Evolutionary conservation across 768 basidiomycete species (phyloP), one percentile per base, ranked within the genome.

Genomic region (Grammothele lineata): DNA sequence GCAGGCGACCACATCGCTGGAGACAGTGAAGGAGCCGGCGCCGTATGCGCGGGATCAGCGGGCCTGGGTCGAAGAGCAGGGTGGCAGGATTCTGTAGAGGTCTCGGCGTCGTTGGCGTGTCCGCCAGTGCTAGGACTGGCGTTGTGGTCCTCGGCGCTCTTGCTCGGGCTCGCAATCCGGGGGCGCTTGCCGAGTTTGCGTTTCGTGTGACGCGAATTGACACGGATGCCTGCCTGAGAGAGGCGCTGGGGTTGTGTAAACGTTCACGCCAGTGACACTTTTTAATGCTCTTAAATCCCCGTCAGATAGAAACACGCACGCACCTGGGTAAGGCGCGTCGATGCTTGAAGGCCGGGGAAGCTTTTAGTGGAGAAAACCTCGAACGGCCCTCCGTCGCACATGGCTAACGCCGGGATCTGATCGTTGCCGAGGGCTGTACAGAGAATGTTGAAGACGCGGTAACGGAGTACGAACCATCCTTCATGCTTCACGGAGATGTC

Each of bases 341-440:
- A 85, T 4, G 81, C 75, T 24, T 73, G 74, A 17, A 87, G 64
- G 2, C 84, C 80, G 6, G 84, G 83, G 54, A 86, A 85, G 46
- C 81, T 76, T 56, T 86, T 86, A 3, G 85, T 83, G 4, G 81
- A 80, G 56, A 80, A 86, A 0, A 87, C 75, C 21, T 74, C 76
- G 61, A 86, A 86, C 4, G 70, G 51, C 0, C 80, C 79, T 3
- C 85, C 82, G 54, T 77, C 83, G 50, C 75, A 76, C 64, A 85
- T 83, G 2, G 83, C 83, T 49, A 80, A 73, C 4, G 85, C 69
- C 1, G 70, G 69, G 1, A 32, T n/a, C 6, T 32, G n/a, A 15
- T 21, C 17, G 11, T 4, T 0, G 14, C 23, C 8, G 19, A 11
- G 14, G 7, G 24, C 32, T 3, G 35, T 14, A 15, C 37, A 40